Evolutionary conservation across 495 filamentous ascomycete genomes (phyloP).

Genomic region (Tuber microsphaerosporum): DNA sequence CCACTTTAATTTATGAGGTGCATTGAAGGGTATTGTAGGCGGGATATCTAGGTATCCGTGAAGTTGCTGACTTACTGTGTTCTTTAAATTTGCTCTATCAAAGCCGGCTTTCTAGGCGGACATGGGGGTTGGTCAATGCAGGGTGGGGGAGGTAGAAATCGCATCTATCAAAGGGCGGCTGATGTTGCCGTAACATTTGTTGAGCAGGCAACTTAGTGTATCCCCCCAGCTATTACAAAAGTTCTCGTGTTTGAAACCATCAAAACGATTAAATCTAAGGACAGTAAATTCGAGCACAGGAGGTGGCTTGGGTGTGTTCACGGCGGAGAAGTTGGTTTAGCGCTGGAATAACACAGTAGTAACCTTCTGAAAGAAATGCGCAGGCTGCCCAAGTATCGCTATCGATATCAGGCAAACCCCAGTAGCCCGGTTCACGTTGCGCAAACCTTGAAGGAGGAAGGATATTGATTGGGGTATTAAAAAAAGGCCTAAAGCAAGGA

Average conservation of each 20-base stretch:
- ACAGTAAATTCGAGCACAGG: too few species aligned
- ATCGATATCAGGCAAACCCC: not conserved
- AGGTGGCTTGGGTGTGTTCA: too few species aligned
- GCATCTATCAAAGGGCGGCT: too few species aligned
- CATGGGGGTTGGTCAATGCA: too few species aligned
- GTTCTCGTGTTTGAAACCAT: not conserved
- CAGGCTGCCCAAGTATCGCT: not conserved
- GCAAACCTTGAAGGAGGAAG: not conserved
- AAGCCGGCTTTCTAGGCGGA: too few species aligned
- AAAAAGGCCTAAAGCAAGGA: conserved; percentile 10
- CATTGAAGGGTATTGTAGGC: not conserved
- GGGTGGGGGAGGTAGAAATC: too few species aligned
- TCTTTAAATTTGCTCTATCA: not conserved
- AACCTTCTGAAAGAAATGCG: not conserved
- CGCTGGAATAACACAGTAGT: not conserved
- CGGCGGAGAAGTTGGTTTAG: too few species aligned
- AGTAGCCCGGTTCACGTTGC: not conserved
- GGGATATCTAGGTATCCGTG: not conserved
- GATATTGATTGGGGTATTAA: not conserved
- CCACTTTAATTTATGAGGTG: not conserved
- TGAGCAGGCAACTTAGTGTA: not conserved
- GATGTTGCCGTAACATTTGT: too few species aligned
- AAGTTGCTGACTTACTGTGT: not conserved
- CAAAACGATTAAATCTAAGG: too few species aligned
- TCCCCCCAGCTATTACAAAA: not conserved